Evolutionary conservation across 257 asterid genomes (phyloP), one percentile per base, ranked within the genome.

Genomic region (Ilex asprella): DNA sequence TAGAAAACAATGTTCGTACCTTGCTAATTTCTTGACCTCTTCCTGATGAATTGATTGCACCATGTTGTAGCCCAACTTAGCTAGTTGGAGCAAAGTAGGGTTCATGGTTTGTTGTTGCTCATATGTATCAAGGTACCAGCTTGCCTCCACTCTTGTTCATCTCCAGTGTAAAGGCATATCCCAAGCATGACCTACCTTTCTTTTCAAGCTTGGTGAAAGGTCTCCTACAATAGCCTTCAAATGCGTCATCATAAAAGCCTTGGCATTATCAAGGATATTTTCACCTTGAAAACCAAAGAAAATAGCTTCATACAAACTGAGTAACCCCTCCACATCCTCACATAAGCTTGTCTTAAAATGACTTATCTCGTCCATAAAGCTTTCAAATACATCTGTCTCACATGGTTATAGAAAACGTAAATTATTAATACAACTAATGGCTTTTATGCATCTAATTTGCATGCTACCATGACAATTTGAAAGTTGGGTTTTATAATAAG

Each of bases 301-400:
- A 3, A 75, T 75, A 61, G 77, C 84, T 79, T 69, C 83, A 8
- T 75, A 75, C 55, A 79, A 12, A 12, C 67, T 64, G 3, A 73
- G 61, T 51, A 73, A 55, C 30, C 76, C 74, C 35, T 56, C 32
- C 8, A 63, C 60, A 59, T 73, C 82, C 6, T 60, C 35, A 6
- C 27, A 29, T 2, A 63, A 52, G 13, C 56, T 31, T 5, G 63
- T 5, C 58, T 63, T 39, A 16, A 70, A 74, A 2, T 63, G 57
- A 4, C 75, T 74, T 6, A 46, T 31, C 31, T 70, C 76, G 5
- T 67, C 68, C 72, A 41, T 77, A 58, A 73, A 67, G 52, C 47
- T 1, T 31, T 73, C 67, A 61, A 77, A 69, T 39, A 60, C 57
- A n/a, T 73, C 82, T 77, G 74, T 35, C 8, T 35, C 41, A 4